phyloP scores from a whole-genome alignment of 306 rosid species.

The Ammopiptanthus mongolicus region DNA sequence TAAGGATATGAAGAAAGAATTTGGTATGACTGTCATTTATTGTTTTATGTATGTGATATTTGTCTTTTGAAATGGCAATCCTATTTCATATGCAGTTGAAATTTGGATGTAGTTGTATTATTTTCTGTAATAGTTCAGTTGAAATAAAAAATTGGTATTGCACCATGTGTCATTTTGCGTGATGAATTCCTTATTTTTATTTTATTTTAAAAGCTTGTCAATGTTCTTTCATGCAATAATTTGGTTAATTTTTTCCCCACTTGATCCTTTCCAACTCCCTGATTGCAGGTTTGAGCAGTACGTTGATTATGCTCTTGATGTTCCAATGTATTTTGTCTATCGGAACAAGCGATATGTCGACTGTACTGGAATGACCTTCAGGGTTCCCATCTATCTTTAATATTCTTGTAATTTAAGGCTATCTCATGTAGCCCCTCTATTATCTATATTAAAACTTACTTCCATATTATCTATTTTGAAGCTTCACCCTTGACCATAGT shows the following conservation, averaged over 20 bases:
- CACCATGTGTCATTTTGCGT: background rate
- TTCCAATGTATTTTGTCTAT: conserved; percentile 93
- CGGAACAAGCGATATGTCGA: conserved; percentile 74
- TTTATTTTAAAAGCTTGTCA: background rate
- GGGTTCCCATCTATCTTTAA: conserved; percentile 63
- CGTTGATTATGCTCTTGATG: conserved; percentile 95
- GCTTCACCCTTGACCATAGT: background rate
- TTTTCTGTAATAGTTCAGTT: background rate
- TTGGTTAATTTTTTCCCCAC: conserved; percentile 4
- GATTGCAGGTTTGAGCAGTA: conserved; percentile 86
- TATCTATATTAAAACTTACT: background rate
- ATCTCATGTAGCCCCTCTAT: conserved; percentile 9
- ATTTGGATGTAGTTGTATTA: background rate
- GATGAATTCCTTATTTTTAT: background rate
- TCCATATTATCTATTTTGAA: background rate
- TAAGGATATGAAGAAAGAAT: background rate
- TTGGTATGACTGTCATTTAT: background rate
- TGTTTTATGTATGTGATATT: background rate
- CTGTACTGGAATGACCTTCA: conserved; percentile 93
- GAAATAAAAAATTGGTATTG: background rate
- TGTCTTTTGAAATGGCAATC: background rate
- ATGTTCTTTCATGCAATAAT: conserved; percentile 11
- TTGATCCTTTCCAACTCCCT: conserved; percentile 4
- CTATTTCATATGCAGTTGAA: background rate
- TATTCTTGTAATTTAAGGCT: conserved; percentile 28